A percentile compares a stretch with the other conserved stretches of the same genome.
Evolutionary conservation across 164 flowering plant species (phyloP).

Genomic region (Annona squamosa): DNA sequence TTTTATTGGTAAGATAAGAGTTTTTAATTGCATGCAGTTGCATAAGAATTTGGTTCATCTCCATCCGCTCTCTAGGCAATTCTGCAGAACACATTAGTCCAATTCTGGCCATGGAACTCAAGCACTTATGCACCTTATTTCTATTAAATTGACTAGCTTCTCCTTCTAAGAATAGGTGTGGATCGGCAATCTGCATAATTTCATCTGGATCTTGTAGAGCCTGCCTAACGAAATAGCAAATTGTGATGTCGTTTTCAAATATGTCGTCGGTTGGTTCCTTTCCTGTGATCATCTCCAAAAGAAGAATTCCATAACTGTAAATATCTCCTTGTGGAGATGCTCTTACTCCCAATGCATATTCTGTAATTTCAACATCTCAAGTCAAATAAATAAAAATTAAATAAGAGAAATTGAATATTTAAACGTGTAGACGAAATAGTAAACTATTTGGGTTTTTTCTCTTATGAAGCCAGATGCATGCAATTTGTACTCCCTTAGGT

Average conservation of each 20-base stretch:
- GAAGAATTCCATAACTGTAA: conserved; percentile 26
- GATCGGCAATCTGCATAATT: conserved; percentile 25
- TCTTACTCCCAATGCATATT: conserved; percentile 26
- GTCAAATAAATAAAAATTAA: too few relatives aligned
- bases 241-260: conserved; percentile 18
- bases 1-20: neutral
- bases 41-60: conserved; percentile 1
- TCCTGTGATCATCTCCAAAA: conserved; percentile 27
- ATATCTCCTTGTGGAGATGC: conserved; percentile 28
- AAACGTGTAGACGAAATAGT: too few relatives aligned
- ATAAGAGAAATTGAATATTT: too few relatives aligned
- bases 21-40: neutral
- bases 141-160: neutral
- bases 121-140: neutral
- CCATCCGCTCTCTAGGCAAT: neutral
- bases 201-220: conserved; percentile 19
- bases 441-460: too few relatives aligned
- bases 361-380: conserved; percentile 9
- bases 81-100: neutral
- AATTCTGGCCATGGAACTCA: neutral
- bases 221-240: conserved; percentile 10
- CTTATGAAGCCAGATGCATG: too few relatives aligned
- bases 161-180: conserved; percentile 6
- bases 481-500: too few relatives aligned
- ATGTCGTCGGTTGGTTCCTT: conserved; percentile 27